These are phyloP conservation scores for Berberis vulgaris DNA, from an alignment of 164 flowering plant genomes.

Conservation along the genomic window DNA sequence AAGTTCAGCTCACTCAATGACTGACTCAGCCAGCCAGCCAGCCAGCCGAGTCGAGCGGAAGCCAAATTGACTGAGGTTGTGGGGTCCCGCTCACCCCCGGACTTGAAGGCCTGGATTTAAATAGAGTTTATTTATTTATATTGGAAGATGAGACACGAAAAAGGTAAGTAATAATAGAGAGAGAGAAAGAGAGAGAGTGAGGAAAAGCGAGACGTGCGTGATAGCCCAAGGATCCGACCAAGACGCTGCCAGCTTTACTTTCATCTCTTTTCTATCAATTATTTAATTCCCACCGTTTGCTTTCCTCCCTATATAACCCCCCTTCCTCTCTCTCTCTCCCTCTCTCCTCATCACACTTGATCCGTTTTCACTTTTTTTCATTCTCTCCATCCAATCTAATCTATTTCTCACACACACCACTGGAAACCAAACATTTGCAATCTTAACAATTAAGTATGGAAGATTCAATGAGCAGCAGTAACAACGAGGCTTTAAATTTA, in stretches of 20 bases:
- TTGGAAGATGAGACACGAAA: constrained; percentile 1
- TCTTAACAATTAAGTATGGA: too few species aligned
- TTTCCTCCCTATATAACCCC: constrained; percentile 10
- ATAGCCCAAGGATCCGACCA: constrained; percentile 28
- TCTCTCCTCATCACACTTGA: constrained; percentile 6
- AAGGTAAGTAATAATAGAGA: neutral
- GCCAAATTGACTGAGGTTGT: too few species aligned
- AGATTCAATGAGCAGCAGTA: neutral
- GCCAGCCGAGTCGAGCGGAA: too few species aligned
- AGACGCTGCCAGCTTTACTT: constrained; percentile 40
- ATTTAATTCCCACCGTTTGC: neutral
- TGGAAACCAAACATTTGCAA: neutral
- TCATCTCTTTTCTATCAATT: neutral
- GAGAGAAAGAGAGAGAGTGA: neutral
- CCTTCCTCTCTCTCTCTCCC: constrained; percentile 5
- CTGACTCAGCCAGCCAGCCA: too few species aligned
- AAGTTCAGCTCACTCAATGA: too few species aligned
- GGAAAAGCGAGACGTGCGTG: constrained; percentile 44
- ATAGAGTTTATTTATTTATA: neutral
- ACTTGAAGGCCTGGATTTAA: neutral
- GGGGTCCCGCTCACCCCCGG: too few species aligned
- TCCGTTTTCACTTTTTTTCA: neutral
- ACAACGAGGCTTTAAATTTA: neutral
- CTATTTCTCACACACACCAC: constrained; percentile 4
- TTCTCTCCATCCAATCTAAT: too few species aligned